phyloP scores from a whole-genome alignment of 2,329 filamentous ascomycete species.

The Colletotrichum lini region DNA sequence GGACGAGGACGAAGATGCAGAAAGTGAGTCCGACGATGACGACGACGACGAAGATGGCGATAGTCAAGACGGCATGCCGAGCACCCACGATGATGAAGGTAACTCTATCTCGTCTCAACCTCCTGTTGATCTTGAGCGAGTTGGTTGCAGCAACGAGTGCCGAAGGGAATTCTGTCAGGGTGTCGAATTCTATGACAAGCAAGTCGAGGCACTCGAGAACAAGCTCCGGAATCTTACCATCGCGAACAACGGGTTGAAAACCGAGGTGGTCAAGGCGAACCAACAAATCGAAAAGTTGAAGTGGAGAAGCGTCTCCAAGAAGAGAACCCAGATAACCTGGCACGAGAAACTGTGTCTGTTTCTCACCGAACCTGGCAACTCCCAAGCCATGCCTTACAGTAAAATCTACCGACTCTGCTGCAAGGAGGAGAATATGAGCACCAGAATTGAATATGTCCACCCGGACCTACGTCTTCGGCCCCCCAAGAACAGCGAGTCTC shows the following conservation, averaged over 20 bases:
- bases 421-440: slow-evolving; percentile 54
- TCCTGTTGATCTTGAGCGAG: not conserved
- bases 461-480: slow-evolving; percentile 48
- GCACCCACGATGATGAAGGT: not conserved
- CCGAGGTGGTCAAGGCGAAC: not conserved
- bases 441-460: slow-evolving; percentile 43
- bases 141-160: slow-evolving; percentile 22
- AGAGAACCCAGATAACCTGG: slow-evolving; percentile 17
- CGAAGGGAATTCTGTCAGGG: not conserved
- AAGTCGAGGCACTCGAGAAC: slow-evolving; percentile 4
- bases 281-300: not conserved
- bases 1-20: not conserved
- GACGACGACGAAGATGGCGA: not conserved
- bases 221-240: slow-evolving; percentile 1
- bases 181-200: not conserved
- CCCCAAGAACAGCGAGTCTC: slow-evolving; percentile 9
- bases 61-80: not conserved
- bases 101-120: not conserved
- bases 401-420: slow-evolving; percentile 47
- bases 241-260: not conserved
- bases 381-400: slow-evolving; percentile 28
- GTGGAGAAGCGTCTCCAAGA: not conserved
- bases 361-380: not conserved
- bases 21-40: not conserved
- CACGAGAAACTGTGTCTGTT: slow-evolving; percentile 5